These are phyloP conservation scores for Plectosphaerella cucumerina DNA, from an alignment of 2,329 filamentous ascomycete species.

Conservation along the genomic window DNA sequence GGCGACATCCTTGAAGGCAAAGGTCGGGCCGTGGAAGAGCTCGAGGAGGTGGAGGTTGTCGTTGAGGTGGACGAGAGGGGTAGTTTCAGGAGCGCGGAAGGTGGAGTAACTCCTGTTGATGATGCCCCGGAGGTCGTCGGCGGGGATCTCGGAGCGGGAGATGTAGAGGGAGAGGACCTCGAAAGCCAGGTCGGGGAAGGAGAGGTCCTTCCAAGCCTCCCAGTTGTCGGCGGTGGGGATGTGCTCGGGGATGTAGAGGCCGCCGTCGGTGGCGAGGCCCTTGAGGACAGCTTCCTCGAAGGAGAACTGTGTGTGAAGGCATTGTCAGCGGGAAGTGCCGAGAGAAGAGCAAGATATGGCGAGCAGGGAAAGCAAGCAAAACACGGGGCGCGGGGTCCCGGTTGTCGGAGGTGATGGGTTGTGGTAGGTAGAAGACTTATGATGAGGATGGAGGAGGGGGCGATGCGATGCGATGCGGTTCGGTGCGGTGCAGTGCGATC, in stretches of 20 bases:
- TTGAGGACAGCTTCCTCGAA: slow-evolving; percentile 92
- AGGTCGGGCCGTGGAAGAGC: slow-evolving; percentile 93
- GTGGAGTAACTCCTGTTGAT: slow-evolving; percentile 83
- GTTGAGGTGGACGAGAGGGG: slow-evolving; percentile 75
- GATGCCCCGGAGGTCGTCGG: slow-evolving; percentile 74
- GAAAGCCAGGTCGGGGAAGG: slow-evolving; percentile 78
- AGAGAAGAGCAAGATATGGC: not conserved
- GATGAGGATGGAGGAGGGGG: not conserved
- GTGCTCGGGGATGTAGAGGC: slow-evolving; percentile 83
- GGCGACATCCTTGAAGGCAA: slow-evolving; percentile 89
- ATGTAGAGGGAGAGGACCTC: slow-evolving; percentile 87
- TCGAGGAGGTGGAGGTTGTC: slow-evolving; percentile 82
- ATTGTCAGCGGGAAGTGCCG: slow-evolving; percentile 6
- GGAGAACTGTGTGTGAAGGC: slow-evolving; percentile 56
- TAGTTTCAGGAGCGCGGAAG: slow-evolving; percentile 75
- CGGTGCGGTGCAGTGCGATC: not conserved
- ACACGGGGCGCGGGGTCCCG: slow-evolving; percentile 2
- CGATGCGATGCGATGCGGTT: no score
- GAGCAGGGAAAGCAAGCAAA: not conserved
- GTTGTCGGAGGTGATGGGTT: slow-evolving; percentile 8
- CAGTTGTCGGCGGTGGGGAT: slow-evolving; percentile 64
- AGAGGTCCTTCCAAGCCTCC: slow-evolving; percentile 73
- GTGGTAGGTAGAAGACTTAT: slow-evolving; percentile 11
- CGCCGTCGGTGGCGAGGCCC: slow-evolving; percentile 80
- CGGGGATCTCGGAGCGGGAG: slow-evolving; percentile 75